phyloP scores from a whole-genome alignment of 495 filamentous ascomycete genomes.

The Jackrogersella multiformis region DNA sequence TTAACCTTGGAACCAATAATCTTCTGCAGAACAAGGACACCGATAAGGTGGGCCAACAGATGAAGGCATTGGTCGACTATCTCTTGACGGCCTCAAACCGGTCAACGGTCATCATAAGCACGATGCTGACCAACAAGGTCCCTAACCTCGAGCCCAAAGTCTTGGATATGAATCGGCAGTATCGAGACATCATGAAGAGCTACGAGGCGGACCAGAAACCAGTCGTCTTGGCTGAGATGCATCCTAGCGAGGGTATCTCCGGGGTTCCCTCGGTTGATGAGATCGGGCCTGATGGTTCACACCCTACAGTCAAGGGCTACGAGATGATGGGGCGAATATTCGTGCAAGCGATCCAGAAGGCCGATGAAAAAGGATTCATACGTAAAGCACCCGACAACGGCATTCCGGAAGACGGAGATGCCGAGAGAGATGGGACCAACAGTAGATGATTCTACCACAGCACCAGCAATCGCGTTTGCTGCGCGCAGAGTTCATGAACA shows the following conservation, averaged over 20 bases:
- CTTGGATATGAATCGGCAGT: conserved; percentile 46
- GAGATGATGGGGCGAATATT: conserved; percentile 53
- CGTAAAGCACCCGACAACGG: conserved; percentile 42
- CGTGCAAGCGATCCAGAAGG: conserved; percentile 45
- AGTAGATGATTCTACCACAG: neutral
- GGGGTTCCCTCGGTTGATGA: conserved; percentile 23
- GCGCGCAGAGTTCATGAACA: no score
- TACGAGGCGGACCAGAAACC: conserved; percentile 32
- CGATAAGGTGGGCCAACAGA: conserved; percentile 36
- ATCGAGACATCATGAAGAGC: conserved; percentile 32
- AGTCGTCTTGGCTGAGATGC: conserved; percentile 37
- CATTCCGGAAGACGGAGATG: conserved; percentile 38
- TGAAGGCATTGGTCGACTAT: conserved; percentile 34
- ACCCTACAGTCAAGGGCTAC: conserved; percentile 55
- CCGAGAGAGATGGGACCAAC: conserved; percentile 3
- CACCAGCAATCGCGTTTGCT: no score
- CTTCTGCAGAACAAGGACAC: conserved; percentile 36
- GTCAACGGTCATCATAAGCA: conserved; percentile 39
- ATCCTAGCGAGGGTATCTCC: conserved; percentile 26
- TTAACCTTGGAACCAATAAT: conserved; percentile 52
- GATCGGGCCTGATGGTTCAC: conserved; percentile 40
- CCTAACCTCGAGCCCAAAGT: conserved; percentile 40
- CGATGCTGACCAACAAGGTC: conserved; percentile 41
- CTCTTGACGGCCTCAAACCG: conserved; percentile 23
- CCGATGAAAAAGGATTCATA: conserved; percentile 44